Base-by-base conservation (phyloP, 176 grass and related monocot species). In the Rhynchospora tenuis region DNA sequence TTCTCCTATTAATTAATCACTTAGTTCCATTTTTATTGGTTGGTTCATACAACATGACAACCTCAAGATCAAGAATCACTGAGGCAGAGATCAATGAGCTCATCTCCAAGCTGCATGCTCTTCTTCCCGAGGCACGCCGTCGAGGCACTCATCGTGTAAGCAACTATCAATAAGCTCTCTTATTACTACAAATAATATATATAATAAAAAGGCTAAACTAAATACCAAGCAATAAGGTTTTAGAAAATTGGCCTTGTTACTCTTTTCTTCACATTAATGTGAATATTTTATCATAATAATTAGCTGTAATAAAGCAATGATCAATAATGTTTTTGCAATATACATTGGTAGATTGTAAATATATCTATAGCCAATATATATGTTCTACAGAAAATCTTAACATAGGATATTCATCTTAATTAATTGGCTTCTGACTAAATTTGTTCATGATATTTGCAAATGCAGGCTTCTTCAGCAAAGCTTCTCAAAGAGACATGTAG, bases 41-140 rank as follows among this genome's bases (percentile, higher is more conserved):
- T 55, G 23, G 17, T 31, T 38, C 33, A 38, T 38, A 38, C 33
- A 55, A 4, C 47, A 82, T 82, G 80, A 51, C 55, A 60, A 61
- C 29, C 54, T 44, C 77, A 33, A 44, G 55, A 20, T 72, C 84
- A 8, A 79, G 81, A 48, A 91, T 94, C 83, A 91, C 83, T 11
- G 92, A 91, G 51, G 92, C 90, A 62, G 87, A 91, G 89, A 94
- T 94, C 83, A 61, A 48, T 29, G 89, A 91, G 70, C 92, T 94
- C 46, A 67, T 94, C 72, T 87, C 89, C 38, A 94, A 88, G 87
- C 79, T 94, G 24, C 87, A 94, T 63, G 57, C 85, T 12, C 84
- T 94, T 31, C 87, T 94, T 64, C 92, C 92, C 11, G 85, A 91
- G 75, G 83, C 89, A n/a, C 73, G 73, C 13, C 68, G 88, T n/a